These are phyloP conservation scores for Lepidium campestre DNA, from an alignment of 441 rosid genomes.

Conservation along the genomic window DNA sequence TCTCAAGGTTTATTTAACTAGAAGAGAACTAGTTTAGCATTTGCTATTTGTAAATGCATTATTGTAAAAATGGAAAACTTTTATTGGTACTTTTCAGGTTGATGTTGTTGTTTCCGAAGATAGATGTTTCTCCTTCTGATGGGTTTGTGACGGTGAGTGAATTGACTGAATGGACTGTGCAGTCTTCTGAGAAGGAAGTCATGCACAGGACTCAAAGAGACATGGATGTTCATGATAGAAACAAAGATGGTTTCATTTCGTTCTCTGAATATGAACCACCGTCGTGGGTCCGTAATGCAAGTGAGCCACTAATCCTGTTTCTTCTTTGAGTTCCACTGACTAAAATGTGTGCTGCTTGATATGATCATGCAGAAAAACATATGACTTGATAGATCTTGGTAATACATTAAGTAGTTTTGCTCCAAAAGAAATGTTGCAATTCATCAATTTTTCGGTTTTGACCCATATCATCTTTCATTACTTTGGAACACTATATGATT, in stretches of 20 bases:
- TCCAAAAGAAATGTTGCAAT: not conserved
- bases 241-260: conserved; percentile 69
- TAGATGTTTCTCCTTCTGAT: conserved; percentile 75
- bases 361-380: not conserved
- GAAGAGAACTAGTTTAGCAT: not conserved
- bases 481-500: not conserved
- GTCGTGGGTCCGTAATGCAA: conserved; percentile 68
- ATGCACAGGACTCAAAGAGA: conserved; percentile 77
- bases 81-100: conserved; percentile 39
- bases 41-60: not conserved
- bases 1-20: not conserved
- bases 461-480: not conserved
- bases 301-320: conserved; percentile 30
- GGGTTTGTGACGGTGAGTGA: conserved; percentile 69
- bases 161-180: conserved; percentile 79
- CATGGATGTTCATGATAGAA: conserved; percentile 84
- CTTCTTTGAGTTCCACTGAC: not conserved
- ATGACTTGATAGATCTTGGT: not conserved
- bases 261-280: conserved; percentile 90
- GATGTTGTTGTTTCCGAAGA: conserved; percentile 77
- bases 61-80: not conserved
- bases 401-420: not conserved
- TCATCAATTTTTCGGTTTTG: not conserved
- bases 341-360: not conserved
- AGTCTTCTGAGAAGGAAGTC: conserved; percentile 62